Evolutionary conservation across 345 rosid genomes (phyloP).

Genomic region (Noccaea caerulescens): DNA sequence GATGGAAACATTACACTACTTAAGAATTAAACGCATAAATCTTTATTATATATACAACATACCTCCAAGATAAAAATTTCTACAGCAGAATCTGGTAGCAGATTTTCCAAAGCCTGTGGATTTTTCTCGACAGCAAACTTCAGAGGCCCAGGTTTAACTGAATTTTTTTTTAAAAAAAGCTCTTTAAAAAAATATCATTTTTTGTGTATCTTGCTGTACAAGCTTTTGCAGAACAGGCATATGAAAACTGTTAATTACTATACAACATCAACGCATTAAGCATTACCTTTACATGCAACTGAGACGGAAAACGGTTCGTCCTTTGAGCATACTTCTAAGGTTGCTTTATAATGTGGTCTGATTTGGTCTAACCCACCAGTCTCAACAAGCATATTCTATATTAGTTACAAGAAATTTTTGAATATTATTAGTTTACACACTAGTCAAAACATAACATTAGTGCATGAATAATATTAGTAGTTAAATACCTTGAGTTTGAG

Average conservation of each 20-base stretch:
- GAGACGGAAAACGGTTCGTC: constrained; percentile 44
- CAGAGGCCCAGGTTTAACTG: constrained; percentile 60
- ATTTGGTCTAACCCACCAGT: constrained; percentile 47
- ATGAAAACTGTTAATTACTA: not conserved
- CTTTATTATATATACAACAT: not conserved
- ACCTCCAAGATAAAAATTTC: constrained; percentile 62
- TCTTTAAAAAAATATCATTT: constrained; percentile 9
- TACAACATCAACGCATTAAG: not conserved
- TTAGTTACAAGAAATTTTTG: not conserved
- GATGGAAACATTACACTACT: not conserved
- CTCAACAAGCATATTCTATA: constrained; percentile 54
- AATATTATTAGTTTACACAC: no score
- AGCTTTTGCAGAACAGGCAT: not conserved
- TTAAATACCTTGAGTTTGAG: constrained; percentile 54
- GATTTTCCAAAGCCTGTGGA: constrained; percentile 28
- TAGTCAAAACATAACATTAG: constrained; percentile 9
- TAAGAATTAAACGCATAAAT: not conserved
- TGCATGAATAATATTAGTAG: not conserved
- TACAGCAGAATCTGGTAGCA: constrained; percentile 55
- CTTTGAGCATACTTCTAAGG: constrained; percentile 45
- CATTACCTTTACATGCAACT: constrained; percentile 58
- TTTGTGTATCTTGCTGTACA: not conserved
- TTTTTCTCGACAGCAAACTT: constrained; percentile 37
- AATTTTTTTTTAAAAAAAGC: no score
- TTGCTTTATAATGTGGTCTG: constrained; percentile 53